These are phyloP conservation scores for Alternaria viburni DNA, from an alignment of 2,329 filamentous ascomycete species.

Conservation along the genomic window DNA sequence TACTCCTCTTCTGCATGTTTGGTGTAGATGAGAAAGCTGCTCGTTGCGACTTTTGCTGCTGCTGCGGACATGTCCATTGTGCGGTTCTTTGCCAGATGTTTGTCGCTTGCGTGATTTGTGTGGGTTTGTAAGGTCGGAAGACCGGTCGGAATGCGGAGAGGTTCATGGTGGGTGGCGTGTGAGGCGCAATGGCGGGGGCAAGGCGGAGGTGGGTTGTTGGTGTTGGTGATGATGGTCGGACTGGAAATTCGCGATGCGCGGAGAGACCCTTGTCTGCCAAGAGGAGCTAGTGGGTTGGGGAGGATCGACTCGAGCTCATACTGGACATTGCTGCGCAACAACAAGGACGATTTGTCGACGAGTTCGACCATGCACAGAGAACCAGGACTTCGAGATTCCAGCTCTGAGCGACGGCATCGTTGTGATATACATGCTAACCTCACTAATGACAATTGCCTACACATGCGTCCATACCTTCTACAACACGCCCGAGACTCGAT, in stretches of 20 bases:
- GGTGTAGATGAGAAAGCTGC: constrained; percentile 41
- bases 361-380: background rate
- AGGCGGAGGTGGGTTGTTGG: background rate
- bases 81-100: constrained; percentile 13
- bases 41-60: background rate
- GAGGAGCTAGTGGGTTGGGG: background rate
- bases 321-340: background rate
- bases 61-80: constrained; percentile 17
- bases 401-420: background rate
- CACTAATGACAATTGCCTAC: background rate
- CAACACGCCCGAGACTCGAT: background rate
- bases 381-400: accelerated
- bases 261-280: background rate
- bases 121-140: constrained; percentile 23
- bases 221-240: background rate
- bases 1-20: constrained; percentile 33
- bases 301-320: background rate
- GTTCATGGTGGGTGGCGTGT: constrained; percentile 30
- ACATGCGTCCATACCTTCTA: accelerated
- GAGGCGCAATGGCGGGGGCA: background rate
- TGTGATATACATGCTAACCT: background rate
- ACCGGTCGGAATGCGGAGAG: constrained; percentile 33
- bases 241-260: constrained; percentile 1
- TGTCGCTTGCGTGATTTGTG: constrained; percentile 14
- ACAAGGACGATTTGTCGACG: background rate